Conservation (phyloP, 192 early-diverging fungal genomes). For the Backusella psychrophila region DNA sequence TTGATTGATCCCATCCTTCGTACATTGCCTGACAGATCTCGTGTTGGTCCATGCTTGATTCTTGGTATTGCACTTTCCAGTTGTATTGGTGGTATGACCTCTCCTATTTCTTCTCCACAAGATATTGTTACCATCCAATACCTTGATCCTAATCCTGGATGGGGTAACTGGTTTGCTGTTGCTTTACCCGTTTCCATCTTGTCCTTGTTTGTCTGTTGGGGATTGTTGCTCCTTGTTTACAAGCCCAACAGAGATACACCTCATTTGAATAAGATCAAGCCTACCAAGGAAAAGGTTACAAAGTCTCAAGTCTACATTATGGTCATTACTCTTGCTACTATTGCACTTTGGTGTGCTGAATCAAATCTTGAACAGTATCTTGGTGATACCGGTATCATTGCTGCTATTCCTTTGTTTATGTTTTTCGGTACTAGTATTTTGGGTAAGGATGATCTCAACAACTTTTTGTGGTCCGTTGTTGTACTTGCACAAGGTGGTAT, state of each 20-base stretch:
- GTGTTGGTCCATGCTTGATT: slow-evolving; percentile 64
- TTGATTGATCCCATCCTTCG: slow-evolving; percentile 70
- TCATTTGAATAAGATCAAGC: slow-evolving; percentile 40
- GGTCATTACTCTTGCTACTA: slow-evolving; percentile 56
- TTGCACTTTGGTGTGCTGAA: slow-evolving; percentile 72
- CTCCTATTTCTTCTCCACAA: slow-evolving; percentile 77
- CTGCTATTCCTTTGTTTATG: slow-evolving; percentile 67
- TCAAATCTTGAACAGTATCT: slow-evolving; percentile 51
- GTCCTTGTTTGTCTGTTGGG: slow-evolving; percentile 64
- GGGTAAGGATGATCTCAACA: slow-evolving; percentile 74
- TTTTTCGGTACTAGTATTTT: slow-evolving; percentile 72
- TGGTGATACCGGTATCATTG: slow-evolving; percentile 75
- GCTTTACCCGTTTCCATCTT: slow-evolving; percentile 65
- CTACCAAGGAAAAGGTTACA: slow-evolving; percentile 42
- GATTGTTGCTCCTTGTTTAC: slow-evolving; percentile 60
- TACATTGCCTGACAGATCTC: slow-evolving; percentile 55
- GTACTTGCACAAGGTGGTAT: slow-evolving; percentile 76
- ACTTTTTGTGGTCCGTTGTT: slow-evolving; percentile 57
- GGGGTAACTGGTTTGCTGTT: slow-evolving; percentile 70
- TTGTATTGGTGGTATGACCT: slow-evolving; percentile 77
- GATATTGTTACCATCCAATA: slow-evolving; percentile 77
- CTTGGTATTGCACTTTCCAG: slow-evolving; percentile 75
- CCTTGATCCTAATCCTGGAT: slow-evolving; percentile 65
- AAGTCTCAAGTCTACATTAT: slow-evolving; percentile 56
- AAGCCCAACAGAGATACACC: slow-evolving; percentile 52